phyloP scores from a whole-genome alignment of 495 filamentous ascomycete species.

The Wilcoxina mikolae region DNA sequence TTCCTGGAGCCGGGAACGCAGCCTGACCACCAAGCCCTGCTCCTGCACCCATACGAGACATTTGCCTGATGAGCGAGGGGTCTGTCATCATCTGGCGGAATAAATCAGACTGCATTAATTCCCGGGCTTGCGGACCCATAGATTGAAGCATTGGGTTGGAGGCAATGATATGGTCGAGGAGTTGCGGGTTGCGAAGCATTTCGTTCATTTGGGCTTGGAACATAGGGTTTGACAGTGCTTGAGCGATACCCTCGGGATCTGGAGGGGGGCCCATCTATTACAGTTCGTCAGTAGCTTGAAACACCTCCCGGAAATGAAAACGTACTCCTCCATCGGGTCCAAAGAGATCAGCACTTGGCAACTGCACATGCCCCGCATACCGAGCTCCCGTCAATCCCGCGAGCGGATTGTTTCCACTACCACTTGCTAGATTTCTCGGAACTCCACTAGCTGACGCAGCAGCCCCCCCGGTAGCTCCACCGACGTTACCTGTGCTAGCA shows the following conservation, averaged over 20 bases:
- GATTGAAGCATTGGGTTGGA: constrained; percentile 75
- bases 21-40: constrained; percentile 30
- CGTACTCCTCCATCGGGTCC: constrained; percentile 93
- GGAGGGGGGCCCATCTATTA: constrained; percentile 80
- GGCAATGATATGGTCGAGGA: constrained; percentile 84
- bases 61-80: constrained; percentile 63
- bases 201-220: constrained; percentile 77
- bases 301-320: constrained; percentile 23
- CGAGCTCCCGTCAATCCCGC: constrained; percentile 84
- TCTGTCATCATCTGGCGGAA: constrained; percentile 95
- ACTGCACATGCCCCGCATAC: constrained; percentile 79
- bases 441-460: constrained; percentile 42
- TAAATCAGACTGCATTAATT: constrained; percentile 70
- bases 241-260: constrained; percentile 59
- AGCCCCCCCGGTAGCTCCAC: constrained; percentile 36
- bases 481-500: constrained; percentile 22
- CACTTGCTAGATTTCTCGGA: constrained; percentile 80
- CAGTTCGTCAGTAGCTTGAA: background rate
- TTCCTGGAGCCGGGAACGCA: constrained; percentile 77
- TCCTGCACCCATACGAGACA: constrained; percentile 55
- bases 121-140: constrained; percentile 63
- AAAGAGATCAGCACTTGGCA: constrained; percentile 80
- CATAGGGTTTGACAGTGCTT: constrained; percentile 75
- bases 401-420: constrained; percentile 79
- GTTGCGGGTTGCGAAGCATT: constrained; percentile 78